phyloP scores from a whole-genome alignment of 305 asterid genomes.

The Rubia peregrina region DNA sequence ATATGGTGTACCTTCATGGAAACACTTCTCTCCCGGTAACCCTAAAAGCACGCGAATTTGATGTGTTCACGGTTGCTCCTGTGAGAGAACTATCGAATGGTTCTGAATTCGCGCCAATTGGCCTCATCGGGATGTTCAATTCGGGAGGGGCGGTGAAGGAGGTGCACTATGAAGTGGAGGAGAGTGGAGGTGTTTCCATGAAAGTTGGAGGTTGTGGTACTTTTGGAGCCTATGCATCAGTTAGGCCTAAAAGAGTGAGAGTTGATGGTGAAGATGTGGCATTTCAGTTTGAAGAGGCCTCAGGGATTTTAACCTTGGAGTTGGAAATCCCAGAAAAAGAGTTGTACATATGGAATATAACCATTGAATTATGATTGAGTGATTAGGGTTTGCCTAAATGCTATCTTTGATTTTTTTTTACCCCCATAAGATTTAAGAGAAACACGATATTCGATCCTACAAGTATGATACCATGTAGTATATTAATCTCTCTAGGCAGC shows the following conservation, averaged over 20 bases:
- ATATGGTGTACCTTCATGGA: conserved; percentile 54
- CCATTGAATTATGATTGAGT: conserved; percentile 35
- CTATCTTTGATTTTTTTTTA: too few relatives aligned
- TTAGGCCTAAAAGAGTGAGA: conserved; percentile 40
- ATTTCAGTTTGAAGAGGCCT: conserved; percentile 50
- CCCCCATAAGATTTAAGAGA: too few relatives aligned
- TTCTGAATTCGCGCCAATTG: conserved; percentile 52
- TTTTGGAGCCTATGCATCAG: conserved; percentile 71
- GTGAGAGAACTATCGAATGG: conserved; percentile 43
- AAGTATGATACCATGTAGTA: too few relatives aligned
- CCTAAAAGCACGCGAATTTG: conserved; percentile 56
- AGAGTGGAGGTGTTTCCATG: conserved; percentile 29
- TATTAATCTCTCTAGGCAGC: too few relatives aligned
- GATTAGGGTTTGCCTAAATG: too few relatives aligned
- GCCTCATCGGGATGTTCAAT: conserved; percentile 77
- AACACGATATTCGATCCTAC: too few relatives aligned
- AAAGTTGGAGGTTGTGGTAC: conserved; percentile 59
- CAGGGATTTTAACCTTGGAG: conserved; percentile 38
- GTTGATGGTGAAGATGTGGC: conserved; percentile 41
- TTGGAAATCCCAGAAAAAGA: conserved; percentile 42
- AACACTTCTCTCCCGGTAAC: conserved; percentile 62
- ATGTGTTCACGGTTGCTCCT: conserved; percentile 63
- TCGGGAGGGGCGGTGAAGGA: conserved; percentile 78
- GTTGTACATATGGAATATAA: conserved; percentile 51
- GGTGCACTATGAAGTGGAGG: conserved; percentile 34